Evolutionary conservation across 1,139 yeast genomes (phyloP), one percentile per base, ranked within the genome.

Genomic region (Suhomyces ambrosiae): DNA sequence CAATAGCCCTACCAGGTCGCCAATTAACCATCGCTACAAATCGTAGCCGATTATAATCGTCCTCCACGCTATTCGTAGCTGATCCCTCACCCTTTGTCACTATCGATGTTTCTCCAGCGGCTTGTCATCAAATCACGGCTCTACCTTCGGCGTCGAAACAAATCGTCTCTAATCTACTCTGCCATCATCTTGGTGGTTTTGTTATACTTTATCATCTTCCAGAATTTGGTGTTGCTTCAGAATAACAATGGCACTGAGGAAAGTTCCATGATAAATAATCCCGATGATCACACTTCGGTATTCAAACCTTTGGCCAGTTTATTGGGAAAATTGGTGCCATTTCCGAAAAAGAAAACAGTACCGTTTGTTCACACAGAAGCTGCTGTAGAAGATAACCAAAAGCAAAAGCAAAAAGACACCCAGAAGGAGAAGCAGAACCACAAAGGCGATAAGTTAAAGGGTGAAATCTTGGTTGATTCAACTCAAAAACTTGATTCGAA

Each of bases 361-460:
- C 58, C 60, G 3, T 54, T 48, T 31, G 46, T 46, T n/a, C 38
- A 50, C 14, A 52, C 54, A 4, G 47, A 48, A 7, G 56, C 54
- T 4, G 50, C 35, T 5, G 35, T 24, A 10, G 35, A 27, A 7
- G 36, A 23, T 5, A 10, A 21, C 12, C 13, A 15, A 8, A 30
- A 11, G 42, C 13, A 52, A 54, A 37, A 50, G 47, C 47, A 63
- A 52, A 18, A 18, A 18, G 21, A 18, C 8, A 18, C 21, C 21
- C 5, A 18, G 21, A 18, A 18, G 21, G 21, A 18, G 8, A 18
- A 18, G 8, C 41, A 65, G 62, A 6, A 65, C 36, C 30, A 30
- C 46, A 18, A 18, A 18, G 21, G 5, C 7, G 21, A 18, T 18
- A 8, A 18, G 8, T 18, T 8, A 18, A 18, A 18, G 5, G 21